phyloP scores from a whole-genome alignment of 306 rosid species.

The Cucurbita moschata region DNA sequence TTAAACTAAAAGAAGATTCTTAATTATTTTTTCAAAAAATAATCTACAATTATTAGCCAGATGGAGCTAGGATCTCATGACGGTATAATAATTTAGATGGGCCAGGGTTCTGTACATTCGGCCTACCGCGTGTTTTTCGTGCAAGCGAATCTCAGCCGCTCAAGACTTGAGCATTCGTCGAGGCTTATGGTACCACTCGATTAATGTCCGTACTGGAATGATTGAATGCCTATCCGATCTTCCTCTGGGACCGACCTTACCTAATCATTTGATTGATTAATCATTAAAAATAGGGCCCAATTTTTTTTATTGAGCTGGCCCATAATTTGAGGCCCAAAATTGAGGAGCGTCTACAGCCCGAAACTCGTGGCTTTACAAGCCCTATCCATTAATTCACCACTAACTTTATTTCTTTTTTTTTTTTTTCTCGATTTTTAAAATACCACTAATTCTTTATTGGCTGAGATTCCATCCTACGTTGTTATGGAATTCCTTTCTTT shows the following conservation, averaged over 20 bases:
- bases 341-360: not conserved
- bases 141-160: not conserved
- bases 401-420: not conserved
- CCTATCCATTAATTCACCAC: not conserved
- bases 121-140: not conserved
- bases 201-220: not conserved
- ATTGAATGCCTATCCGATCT: not conserved
- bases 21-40: no score
- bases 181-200: not conserved
- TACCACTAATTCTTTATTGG: not conserved
- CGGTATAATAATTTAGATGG: not conserved
- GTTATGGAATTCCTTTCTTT: not conserved
- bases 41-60: no score
- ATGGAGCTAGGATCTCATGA: no score
- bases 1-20: no score
- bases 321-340: not conserved
- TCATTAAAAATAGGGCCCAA: not conserved
- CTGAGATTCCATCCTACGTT: not conserved
- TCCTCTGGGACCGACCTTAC: not conserved
- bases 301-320: not conserved
- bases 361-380: constrained; percentile 5
- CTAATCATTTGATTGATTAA: not conserved
- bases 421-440: not conserved
- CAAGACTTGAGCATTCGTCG: no score
- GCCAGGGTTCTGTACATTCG: not conserved